Base-by-base conservation (phyloP, 108 stramenopile genomes). In the Epithemia pelagica region DNA sequence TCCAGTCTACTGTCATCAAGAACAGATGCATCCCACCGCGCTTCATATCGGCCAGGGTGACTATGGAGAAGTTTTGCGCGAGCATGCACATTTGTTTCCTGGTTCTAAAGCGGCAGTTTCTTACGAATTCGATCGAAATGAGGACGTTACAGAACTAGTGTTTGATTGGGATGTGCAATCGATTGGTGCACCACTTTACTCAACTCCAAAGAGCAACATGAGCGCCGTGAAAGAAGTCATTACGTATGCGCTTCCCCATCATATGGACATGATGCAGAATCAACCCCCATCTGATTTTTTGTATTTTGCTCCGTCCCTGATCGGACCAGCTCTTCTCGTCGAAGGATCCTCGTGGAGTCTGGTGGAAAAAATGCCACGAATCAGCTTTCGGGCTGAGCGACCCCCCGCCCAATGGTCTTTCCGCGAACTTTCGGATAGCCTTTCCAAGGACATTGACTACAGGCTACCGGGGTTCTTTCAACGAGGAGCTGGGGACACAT, bases 401-500 rank as follows among this genome's bases (percentile, higher is more conserved):
- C 84, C 82, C 28, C 85, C 82, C 15, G 71, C 65, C 37, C 69
- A 76, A 30, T 23, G 64, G 30, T 67, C 67, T 29, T 64, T 89
- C 29, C 78, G 76, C 3, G 70, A 59, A 7, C 28, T 88, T 27
- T 80, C 80, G 21, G 56, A 78, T 25, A 81, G 80, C 22, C 28
- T 94, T 8, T 52, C 31, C 8, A 70, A 65, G 7, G 91, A 89
- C 61, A 76, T 87, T 8, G 61, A 70, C 21, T 96, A 78, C 66
- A 32, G 74, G 21, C 31, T 96, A 15, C 90, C 90, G 7, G 68
- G 57, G 8, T 92, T 92, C 71, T 91, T 89, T 58, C 55, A 79
- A 68, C 58, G 80, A 30, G 97, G 97, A 33, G 94, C 91, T 52
- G 95, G 96, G 2, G 97, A 96, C 60, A 98, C 97, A 0, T 98